These are phyloP conservation scores for Eucalyptus urophylla DNA, from an alignment of 345 rosid species.

Conservation along the genomic window DNA sequence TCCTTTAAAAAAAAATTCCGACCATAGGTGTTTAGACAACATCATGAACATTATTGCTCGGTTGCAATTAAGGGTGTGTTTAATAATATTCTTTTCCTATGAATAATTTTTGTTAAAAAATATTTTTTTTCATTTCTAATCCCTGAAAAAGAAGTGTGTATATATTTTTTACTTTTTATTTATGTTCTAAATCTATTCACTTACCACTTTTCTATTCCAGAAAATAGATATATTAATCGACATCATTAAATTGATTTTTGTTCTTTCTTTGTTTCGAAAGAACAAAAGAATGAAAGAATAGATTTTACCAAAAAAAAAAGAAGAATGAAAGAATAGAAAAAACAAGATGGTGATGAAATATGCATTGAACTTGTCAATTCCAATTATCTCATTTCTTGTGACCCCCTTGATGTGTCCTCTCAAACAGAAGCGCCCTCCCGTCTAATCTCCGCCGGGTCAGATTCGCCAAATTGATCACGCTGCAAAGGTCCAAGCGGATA, in stretches of 20 bases:
- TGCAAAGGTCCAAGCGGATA: not conserved
- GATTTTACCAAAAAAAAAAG: no score
- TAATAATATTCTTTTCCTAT: rapidly evolving
- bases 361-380: not conserved
- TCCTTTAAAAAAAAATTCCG: not conserved
- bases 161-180: no score
- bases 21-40: not conserved
- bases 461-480: not conserved
- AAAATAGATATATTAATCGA: no score
- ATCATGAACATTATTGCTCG: not conserved
- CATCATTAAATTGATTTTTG: no score
- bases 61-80: not conserved
- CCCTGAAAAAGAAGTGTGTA: no score
- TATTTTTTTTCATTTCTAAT: no score
- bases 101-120: no score
- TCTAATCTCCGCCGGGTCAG: not conserved
- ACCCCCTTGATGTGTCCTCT: not conserved
- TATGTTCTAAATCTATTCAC: rapidly evolving
- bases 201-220: rapidly evolving
- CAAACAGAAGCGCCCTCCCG: not conserved
- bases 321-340: no score
- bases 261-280: no score
- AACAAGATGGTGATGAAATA: no score
- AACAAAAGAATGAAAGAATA: no score
- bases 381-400: not conserved